phyloP scores from a whole-genome alignment of 2,329 filamentous ascomycete genomes.

The Pseudocercospora cruenta region DNA sequence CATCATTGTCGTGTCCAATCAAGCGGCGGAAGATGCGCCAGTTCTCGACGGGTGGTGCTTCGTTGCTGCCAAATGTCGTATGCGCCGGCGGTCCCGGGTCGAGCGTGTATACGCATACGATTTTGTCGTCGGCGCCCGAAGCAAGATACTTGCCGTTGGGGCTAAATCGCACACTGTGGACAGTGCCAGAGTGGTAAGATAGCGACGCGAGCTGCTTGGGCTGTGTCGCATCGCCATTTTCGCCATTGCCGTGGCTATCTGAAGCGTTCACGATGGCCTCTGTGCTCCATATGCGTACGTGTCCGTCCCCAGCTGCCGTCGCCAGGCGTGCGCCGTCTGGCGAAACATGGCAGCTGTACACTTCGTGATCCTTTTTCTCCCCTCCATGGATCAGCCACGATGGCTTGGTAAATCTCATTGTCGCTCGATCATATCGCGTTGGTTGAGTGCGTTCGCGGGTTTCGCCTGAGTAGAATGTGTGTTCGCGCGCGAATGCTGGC shows the following conservation, averaged over 20 bases:
- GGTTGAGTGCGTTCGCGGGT: neutral
- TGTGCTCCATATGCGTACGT: constrained; percentile 97
- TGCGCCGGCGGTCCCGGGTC: constrained; percentile 78
- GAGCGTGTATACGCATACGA: constrained; percentile 94
- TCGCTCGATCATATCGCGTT: constrained; percentile 10
- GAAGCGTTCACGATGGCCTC: constrained; percentile 85
- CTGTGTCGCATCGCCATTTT: constrained; percentile 48
- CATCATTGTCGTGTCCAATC: constrained; percentile 97
- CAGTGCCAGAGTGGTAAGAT: constrained; percentile 97
- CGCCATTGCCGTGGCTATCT: constrained; percentile 64
- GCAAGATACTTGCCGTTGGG: constrained; percentile 93
- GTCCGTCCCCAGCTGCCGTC: constrained; percentile 94
- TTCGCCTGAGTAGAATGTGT: neutral
- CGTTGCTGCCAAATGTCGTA: constrained; percentile 81
- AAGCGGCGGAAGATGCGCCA: constrained; percentile 94
- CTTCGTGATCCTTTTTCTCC: constrained; percentile 97
- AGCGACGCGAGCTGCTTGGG: constrained; percentile 96
- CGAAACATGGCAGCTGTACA: constrained; percentile 97
- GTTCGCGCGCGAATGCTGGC: neutral
- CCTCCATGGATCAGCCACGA: constrained; percentile 95
- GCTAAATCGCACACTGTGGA: constrained; percentile 95
- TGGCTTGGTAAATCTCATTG: constrained; percentile 77
- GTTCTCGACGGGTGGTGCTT: constrained; percentile 91
- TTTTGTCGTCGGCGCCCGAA: constrained; percentile 96
- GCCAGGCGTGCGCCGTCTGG: constrained; percentile 90